These are phyloP conservation scores for Actinomortierella wolfii DNA, from an alignment of 371 early-diverging fungal species.

Conservation along the genomic window DNA sequence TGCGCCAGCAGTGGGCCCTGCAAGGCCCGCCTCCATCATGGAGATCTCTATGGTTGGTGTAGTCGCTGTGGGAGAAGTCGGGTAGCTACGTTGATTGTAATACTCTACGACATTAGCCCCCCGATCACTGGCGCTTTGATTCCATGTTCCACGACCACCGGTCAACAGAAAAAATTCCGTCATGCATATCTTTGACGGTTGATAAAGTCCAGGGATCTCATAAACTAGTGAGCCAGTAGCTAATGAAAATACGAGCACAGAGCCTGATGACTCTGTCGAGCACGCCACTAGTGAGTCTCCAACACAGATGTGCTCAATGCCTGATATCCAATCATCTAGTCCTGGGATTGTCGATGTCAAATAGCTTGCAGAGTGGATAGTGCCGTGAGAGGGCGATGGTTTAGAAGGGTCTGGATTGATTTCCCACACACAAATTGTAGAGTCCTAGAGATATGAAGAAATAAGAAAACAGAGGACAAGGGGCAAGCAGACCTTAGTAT, in stretches of 20 bases:
- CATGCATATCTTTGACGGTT: constrained; percentile 53
- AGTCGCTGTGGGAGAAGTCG: too few species aligned
- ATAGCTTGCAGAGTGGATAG: constrained; percentile 30
- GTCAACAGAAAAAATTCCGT: constrained; percentile 61
- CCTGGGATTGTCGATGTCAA: constrained; percentile 50
- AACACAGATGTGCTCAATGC: constrained; percentile 58
- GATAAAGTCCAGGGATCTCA: constrained; percentile 44
- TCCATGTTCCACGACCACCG: constrained; percentile 34
- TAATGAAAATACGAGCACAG: constrained; percentile 58
- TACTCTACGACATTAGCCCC: background rate
- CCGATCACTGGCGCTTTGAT: constrained; percentile 1
- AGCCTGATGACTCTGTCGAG: constrained; percentile 58
- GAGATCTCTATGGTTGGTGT: too few species aligned
- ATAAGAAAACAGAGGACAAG: background rate
- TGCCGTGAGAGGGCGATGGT: constrained; percentile 17
- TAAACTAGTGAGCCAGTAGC: constrained; percentile 61
- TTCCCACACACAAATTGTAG: constrained; percentile 63
- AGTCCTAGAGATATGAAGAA: constrained; percentile 49
- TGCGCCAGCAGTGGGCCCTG: too few species aligned
- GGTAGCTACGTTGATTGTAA: background rate
- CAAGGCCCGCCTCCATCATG: too few species aligned
- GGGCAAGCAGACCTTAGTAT: background rate
- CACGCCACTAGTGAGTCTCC: constrained; percentile 58
- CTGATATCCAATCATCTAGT: constrained; percentile 57
- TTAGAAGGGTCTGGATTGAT: constrained; percentile 25